Percentiles rank a stretch among this genome's conserved stretches.
Conservation (phyloP, 345 rosid genomes). For the Punica granatum region DNA sequence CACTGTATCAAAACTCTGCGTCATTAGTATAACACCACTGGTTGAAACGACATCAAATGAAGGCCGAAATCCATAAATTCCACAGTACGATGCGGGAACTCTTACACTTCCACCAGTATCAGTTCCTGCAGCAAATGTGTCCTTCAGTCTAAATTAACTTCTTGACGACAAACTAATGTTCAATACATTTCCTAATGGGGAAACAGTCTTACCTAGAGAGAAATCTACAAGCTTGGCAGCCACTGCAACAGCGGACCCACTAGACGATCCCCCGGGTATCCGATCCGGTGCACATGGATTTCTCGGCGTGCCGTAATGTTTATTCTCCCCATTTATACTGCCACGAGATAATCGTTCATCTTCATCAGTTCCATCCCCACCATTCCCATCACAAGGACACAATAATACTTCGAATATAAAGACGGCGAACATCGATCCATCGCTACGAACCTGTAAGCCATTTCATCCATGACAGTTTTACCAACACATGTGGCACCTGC, state of each 20-base stretch:
- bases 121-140: conserved; percentile 39
- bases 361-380: not conserved
- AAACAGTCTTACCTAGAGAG: conserved; percentile 52
- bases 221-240: conserved; percentile 79
- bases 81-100: conserved; percentile 80
- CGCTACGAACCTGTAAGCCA: conserved; percentile 69
- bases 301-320: conserved; percentile 75
- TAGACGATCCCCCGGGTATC: conserved; percentile 92
- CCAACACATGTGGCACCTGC: conserved; percentile 74
- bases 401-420: not conserved
- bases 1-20: conserved; percentile 89
- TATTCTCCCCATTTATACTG: conserved; percentile 83
- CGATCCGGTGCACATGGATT: conserved; percentile 73
- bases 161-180: not conserved
- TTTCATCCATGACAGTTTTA: conserved; percentile 82
- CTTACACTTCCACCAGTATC: conserved; percentile 94
- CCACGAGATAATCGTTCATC: not conserved
- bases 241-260: conserved; percentile 97
- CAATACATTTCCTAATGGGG: not conserved
- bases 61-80: conserved; percentile 71
- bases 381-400: not conserved
- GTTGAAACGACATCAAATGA: conserved; percentile 55
- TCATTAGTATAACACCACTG: conserved; percentile 66
- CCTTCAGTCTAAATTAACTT: not conserved
- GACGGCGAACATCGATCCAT: too few relatives aligned